Evolutionary conservation across 768 basidiomycete genomes (phyloP).

Genomic region (Lentinula sp.): DNA sequence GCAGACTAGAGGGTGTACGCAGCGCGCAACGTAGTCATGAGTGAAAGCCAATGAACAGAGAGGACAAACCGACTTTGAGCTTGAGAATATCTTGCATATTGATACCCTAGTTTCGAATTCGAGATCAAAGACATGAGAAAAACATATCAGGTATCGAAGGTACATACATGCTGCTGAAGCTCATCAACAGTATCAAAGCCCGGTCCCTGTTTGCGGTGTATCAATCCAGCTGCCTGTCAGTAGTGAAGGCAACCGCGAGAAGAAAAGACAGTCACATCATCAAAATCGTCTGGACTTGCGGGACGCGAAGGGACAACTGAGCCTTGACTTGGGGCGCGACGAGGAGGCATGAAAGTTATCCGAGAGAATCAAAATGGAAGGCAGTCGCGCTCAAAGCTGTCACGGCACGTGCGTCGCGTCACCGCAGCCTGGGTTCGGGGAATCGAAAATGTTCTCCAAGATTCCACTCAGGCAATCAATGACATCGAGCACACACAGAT

Average conservation of each 20-base stretch:
- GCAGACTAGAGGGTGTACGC: slow-evolving; percentile 44
- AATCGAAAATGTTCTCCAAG: no score
- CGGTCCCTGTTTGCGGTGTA: slow-evolving; percentile 30
- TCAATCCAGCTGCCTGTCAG: not conserved
- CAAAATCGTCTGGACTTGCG: slow-evolving; percentile 38
- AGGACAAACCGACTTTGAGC: slow-evolving; percentile 56
- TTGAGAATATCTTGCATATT: slow-evolving; percentile 94
- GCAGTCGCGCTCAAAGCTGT: not conserved
- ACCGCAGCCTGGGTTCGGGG: not conserved
- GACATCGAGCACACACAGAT: no score
- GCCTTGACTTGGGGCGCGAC: slow-evolving; percentile 43
- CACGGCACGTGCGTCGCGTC: not conserved
- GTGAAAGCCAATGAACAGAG: slow-evolving; percentile 12
- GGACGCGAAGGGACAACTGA: slow-evolving; percentile 45
- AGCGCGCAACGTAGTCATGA: not conserved
- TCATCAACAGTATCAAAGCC: slow-evolving; percentile 82
- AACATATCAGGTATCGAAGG: not conserved
- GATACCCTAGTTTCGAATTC: slow-evolving; percentile 58
- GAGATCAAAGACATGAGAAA: slow-evolving; percentile 9
- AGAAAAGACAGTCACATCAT: slow-evolving; percentile 14
- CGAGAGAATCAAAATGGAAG: not conserved
- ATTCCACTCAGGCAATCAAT: no score
- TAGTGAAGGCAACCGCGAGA: not conserved
- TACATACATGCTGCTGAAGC: slow-evolving; percentile 69
- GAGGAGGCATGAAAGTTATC: slow-evolving; percentile 36